Evolutionary conservation across 176 grass and related monocot species (phyloP).

Genomic region (Oryza meyeriana): DNA sequence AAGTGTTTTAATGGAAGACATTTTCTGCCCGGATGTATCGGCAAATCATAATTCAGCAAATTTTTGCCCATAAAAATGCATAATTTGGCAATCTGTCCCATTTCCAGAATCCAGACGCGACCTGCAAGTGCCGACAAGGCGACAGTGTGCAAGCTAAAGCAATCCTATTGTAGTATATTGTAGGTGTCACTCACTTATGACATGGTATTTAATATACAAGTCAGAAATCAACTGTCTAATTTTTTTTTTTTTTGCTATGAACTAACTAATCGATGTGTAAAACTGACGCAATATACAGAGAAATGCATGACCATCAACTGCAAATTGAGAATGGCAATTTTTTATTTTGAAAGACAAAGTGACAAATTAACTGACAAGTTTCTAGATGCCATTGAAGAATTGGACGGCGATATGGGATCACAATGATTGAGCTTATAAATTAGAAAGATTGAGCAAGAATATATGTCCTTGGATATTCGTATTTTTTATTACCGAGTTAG

Average conservation of each 20-base stretch:
- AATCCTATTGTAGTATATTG: neutral
- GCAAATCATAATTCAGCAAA: neutral
- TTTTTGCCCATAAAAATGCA: neutral
- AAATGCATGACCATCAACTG: neutral
- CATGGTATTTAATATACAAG: constrained; percentile 9
- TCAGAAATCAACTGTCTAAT: neutral
- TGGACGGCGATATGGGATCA: constrained; percentile 10
- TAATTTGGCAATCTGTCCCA: neutral
- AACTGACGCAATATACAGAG: neutral
- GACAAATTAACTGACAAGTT: constrained; percentile 7
- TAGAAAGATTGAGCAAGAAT: constrained; percentile 7
- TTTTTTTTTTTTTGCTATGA: neutral
- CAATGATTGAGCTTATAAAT: neutral
- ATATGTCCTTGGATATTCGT: neutral
- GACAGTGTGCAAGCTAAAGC: neutral
- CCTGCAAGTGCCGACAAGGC: neutral
- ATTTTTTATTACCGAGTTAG: neutral
- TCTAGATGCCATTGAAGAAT: constrained; percentile 37
- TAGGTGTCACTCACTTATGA: constrained; percentile 2
- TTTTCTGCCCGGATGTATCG: neutral
- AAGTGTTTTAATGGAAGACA: neutral
- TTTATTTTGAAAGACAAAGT: neutral
- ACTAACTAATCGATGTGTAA: neutral
- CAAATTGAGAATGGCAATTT: neutral
- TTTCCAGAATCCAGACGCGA: neutral